Percentiles rank a stretch among this genome's conserved stretches.
These are phyloP conservation scores for Neurospora sp. DNA, from an alignment of 2,329 filamentous ascomycete genomes.

Conservation along the genomic window DNA sequence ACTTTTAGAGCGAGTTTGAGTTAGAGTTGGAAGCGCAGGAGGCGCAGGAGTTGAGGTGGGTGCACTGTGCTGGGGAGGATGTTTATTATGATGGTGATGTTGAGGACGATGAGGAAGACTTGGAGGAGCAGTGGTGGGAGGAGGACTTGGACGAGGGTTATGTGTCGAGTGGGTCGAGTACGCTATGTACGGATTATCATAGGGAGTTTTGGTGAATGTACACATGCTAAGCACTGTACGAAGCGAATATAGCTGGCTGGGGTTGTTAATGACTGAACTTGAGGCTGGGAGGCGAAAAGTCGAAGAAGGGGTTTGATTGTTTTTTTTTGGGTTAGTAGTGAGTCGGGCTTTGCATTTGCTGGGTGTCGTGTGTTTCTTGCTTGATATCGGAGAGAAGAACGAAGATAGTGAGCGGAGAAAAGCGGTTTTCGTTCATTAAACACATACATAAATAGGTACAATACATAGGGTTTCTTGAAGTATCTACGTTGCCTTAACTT, in stretches of 20 bases:
- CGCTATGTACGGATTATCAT: neutral
- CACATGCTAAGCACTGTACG: neutral
- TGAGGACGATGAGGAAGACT: neutral
- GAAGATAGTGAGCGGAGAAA: neutral
- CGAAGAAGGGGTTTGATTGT: neutral
- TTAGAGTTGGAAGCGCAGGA: neutral
- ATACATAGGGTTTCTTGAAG: neutral
- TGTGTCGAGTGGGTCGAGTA: neutral
- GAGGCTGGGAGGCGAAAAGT: neutral
- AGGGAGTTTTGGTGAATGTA: neutral
- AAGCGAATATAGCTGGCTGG: neutral
- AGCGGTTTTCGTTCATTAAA: neutral
- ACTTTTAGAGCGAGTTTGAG: constrained; percentile 43
- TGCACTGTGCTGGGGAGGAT: neutral
- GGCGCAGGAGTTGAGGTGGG: neutral
- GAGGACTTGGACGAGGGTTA: constrained; percentile 11
- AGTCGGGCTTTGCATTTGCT: neutral
- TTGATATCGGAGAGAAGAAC: neutral
- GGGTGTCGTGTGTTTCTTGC: neutral
- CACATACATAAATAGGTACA: neutral
- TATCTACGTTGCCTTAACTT: neutral
- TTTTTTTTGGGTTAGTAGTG: neutral
- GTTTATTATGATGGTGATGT: neutral
- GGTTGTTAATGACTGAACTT: neutral
- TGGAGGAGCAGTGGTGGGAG: constrained; percentile 5